phyloP scores from a whole-genome alignment of 768 basidiomycete species.

The Pisolithus sp. region DNA sequence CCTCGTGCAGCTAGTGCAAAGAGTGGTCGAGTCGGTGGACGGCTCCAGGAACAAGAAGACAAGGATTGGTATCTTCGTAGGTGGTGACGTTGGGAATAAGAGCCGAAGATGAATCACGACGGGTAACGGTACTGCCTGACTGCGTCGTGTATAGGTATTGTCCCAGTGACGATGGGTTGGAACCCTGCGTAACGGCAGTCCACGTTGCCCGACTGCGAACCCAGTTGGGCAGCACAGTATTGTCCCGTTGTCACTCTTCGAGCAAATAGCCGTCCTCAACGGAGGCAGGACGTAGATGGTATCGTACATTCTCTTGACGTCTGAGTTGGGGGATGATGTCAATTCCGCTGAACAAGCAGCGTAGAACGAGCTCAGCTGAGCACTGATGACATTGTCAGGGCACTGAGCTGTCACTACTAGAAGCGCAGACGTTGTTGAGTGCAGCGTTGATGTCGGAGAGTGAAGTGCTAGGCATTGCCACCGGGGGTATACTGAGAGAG shows the following conservation, averaged over 20 bases:
- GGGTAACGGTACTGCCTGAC: constrained; percentile 6
- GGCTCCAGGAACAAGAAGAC: constrained; percentile 75
- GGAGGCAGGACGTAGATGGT: constrained; percentile 68
- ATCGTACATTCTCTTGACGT: constrained; percentile 70
- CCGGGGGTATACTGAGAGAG: constrained; percentile 49
- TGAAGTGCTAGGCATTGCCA: constrained; percentile 30
- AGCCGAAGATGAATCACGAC: constrained; percentile 27
- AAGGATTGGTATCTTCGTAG: constrained; percentile 54
- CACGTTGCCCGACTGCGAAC: constrained; percentile 20
- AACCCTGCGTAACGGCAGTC: constrained; percentile 6
- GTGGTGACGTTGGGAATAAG: constrained; percentile 48
- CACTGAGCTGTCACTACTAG: constrained; percentile 43
- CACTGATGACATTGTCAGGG: constrained; percentile 49
- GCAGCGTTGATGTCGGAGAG: constrained; percentile 44
- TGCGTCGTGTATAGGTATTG: constrained; percentile 21
- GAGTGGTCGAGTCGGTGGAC: constrained; percentile 35
- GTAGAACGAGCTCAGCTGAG: constrained; percentile 64
- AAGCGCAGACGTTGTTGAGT: constrained; percentile 50
- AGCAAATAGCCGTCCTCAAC: constrained; percentile 61
- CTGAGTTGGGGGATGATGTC: constrained; percentile 36
- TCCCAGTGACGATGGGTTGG: constrained; percentile 12
- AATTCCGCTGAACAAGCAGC: constrained; percentile 68
- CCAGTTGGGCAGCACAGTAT: constrained; percentile 60
- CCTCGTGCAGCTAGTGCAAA: constrained; percentile 83
- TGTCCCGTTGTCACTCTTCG: constrained; percentile 63